phyloP scores from a whole-genome alignment of 2,329 filamentous ascomycete genomes.

The Scopulariopsis brevicaulis region DNA sequence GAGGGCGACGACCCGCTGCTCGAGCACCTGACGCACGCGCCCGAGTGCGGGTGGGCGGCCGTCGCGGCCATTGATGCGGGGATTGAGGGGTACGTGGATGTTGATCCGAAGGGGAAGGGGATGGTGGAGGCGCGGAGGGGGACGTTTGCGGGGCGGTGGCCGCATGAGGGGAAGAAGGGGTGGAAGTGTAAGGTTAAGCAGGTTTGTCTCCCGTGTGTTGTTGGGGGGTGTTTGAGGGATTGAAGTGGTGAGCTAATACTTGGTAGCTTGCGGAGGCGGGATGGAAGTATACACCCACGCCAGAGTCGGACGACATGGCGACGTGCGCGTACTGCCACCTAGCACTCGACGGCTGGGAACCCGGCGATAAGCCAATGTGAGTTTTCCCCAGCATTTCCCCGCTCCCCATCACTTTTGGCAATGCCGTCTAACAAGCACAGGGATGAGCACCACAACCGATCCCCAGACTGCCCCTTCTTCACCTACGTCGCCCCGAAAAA shows the following conservation, averaged over 20 bases:
- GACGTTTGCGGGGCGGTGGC: slow-evolving; percentile 81
- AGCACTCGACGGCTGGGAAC: slow-evolving; percentile 89
- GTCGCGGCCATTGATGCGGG: slow-evolving; percentile 51
- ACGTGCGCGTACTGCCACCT: slow-evolving; percentile 87
- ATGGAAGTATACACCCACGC: slow-evolving; percentile 84
- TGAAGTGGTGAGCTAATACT: slow-evolving; percentile 5
- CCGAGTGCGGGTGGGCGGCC: slow-evolving; percentile 79
- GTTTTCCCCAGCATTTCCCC: slow-evolving; percentile 3
- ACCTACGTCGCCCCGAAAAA: slow-evolving; percentile 51
- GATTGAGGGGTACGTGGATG: slow-evolving; percentile 48
- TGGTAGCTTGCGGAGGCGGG: slow-evolving; percentile 74
- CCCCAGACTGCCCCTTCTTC: slow-evolving; percentile 76
- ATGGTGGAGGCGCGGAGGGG: slow-evolving; percentile 69
- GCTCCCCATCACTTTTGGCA: neutral
- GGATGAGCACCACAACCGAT: slow-evolving; percentile 75
- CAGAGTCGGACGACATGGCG: slow-evolving; percentile 77
- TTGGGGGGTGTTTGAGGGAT: slow-evolving; percentile 10
- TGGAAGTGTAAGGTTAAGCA: slow-evolving; percentile 88
- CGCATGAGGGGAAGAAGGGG: slow-evolving; percentile 75
- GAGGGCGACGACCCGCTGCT: slow-evolving; percentile 68
- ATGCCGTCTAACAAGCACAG: slow-evolving; percentile 25
- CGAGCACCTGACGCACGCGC: slow-evolving; percentile 78
- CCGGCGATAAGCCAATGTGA: slow-evolving; percentile 79
- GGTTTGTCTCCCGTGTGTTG: slow-evolving; percentile 33
- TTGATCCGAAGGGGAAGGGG: slow-evolving; percentile 61